Conservation (phyloP, 441 rosid species). For the Euphorbia corollata region DNA sequence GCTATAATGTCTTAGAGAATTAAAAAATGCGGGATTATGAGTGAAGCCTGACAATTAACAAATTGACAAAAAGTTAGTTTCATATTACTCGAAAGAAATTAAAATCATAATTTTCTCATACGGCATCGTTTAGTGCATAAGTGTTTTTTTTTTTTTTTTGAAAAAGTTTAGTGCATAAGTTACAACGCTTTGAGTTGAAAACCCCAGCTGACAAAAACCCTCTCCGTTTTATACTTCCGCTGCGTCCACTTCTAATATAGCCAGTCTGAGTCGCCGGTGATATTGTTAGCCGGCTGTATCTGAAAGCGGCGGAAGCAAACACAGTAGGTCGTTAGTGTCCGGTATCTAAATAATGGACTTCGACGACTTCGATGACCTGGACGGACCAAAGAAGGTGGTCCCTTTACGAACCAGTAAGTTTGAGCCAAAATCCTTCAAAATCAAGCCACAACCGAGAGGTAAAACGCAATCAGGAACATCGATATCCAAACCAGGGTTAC, state of each 20-base stretch:
- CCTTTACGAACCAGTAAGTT: slow-evolving; percentile 47
- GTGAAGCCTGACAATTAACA: too few relatives aligned
- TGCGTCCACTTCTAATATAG: too few relatives aligned
- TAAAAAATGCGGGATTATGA: too few relatives aligned
- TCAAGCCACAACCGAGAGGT: slow-evolving; percentile 27
- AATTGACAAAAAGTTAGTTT: too few relatives aligned
- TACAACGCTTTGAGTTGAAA: not conserved
- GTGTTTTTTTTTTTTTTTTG: too few relatives aligned
- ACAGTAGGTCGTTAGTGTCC: not conserved
- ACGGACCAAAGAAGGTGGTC: slow-evolving; percentile 24
- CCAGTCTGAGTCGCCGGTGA: not conserved
- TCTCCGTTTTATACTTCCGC: not conserved
- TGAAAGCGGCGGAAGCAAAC: not conserved
- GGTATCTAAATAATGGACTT: slow-evolving; percentile 40
- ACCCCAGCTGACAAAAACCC: not conserved
- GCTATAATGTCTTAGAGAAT: too few relatives aligned
- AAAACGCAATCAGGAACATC: slow-evolving; percentile 25
- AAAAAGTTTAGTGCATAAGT: not conserved
- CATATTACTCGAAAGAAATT: too few relatives aligned
- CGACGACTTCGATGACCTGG: slow-evolving; percentile 46
- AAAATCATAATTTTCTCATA: too few relatives aligned
- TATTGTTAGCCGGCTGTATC: not conserved
- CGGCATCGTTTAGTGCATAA: too few relatives aligned
- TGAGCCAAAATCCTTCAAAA: slow-evolving; percentile 34
- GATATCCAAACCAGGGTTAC: not conserved